Conservation (phyloP, 176 grass and related monocot species). For the Eleusine coracana region DNA sequence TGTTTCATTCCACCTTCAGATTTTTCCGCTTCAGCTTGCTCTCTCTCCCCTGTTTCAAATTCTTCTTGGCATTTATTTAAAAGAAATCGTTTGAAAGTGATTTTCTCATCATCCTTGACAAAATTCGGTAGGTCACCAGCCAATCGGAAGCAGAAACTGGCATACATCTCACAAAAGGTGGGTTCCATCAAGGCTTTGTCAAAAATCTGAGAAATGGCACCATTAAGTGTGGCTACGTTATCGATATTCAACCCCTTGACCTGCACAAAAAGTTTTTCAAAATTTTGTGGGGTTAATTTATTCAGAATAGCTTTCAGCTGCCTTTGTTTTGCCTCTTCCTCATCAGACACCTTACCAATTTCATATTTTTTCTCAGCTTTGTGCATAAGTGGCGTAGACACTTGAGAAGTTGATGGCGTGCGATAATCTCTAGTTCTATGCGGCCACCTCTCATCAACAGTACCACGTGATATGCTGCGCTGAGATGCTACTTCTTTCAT, state of each 20-base stretch:
- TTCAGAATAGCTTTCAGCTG: constrained; percentile 86
- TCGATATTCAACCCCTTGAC: constrained; percentile 80
- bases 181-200: constrained; percentile 96
- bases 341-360: constrained; percentile 68
- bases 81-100: constrained; percentile 81
- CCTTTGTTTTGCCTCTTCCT: constrained; percentile 77
- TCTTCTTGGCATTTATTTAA: constrained; percentile 92
- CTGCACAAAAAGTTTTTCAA: constrained; percentile 78
- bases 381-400: constrained; percentile 61
- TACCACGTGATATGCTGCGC: constrained; percentile 45
- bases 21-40: constrained; percentile 71
- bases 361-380: constrained; percentile 85
- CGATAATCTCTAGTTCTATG: constrained; percentile 24
- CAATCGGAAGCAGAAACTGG: constrained; percentile 72
- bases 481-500: constrained; percentile 48
- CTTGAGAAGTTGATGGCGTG: constrained; percentile 37
- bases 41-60: constrained; percentile 84
- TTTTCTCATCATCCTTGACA: constrained; percentile 68
- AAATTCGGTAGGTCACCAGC: constrained; percentile 69
- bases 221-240: constrained; percentile 58
- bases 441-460: constrained; percentile 67
- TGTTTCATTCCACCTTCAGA: constrained; percentile 63
- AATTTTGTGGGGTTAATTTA: constrained; percentile 87
- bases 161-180: constrained; percentile 95
- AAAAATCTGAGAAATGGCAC: constrained; percentile 90